These are phyloP conservation scores for Sporisorium sorghi DNA, from an alignment of 1,284 basidiomycete species.

Conservation along the genomic window DNA sequence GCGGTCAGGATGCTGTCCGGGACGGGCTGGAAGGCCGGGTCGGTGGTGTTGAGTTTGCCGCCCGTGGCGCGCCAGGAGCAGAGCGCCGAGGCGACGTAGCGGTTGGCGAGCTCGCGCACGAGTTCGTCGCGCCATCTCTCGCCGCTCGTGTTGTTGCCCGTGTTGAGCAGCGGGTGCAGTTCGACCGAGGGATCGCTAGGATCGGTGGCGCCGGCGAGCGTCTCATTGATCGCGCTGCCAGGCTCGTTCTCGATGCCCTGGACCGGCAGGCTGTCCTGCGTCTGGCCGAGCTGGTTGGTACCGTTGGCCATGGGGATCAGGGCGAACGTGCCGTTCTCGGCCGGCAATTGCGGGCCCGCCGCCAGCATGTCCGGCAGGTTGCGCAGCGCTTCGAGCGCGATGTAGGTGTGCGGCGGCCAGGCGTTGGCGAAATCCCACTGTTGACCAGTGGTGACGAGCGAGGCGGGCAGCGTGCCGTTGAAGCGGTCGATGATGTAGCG, in stretches of 20 bases:
- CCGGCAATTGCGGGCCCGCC: constrained; percentile 73
- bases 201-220: constrained; percentile 74
- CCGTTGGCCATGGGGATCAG: constrained; percentile 74
- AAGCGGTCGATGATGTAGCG: constrained; percentile 82
- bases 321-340: constrained; percentile 74
- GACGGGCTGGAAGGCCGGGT: constrained; percentile 73
- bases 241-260: constrained; percentile 73
- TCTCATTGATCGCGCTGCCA: constrained; percentile 67
- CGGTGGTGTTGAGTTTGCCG: constrained; percentile 79
- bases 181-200: constrained; percentile 31
- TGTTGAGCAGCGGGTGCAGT: constrained; percentile 76
- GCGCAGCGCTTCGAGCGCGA: constrained; percentile 81
- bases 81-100: constrained; percentile 83
- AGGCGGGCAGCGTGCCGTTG: constrained; percentile 82
- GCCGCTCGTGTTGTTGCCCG: constrained; percentile 75
- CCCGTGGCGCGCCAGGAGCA: constrained; percentile 83
- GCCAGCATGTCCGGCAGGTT: constrained; percentile 79
- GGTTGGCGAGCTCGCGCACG: constrained; percentile 79
- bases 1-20: constrained; percentile 24
- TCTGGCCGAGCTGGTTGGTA: constrained; percentile 77
- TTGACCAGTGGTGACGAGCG: constrained; percentile 80
- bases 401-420: constrained; percentile 71
- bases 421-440: constrained; percentile 76
- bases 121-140: constrained; percentile 79
- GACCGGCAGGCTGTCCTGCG: constrained; percentile 76